Base-by-base conservation (phyloP, 1,139 yeast genomes). In the Debaryomycetaceae sp. region DNA sequence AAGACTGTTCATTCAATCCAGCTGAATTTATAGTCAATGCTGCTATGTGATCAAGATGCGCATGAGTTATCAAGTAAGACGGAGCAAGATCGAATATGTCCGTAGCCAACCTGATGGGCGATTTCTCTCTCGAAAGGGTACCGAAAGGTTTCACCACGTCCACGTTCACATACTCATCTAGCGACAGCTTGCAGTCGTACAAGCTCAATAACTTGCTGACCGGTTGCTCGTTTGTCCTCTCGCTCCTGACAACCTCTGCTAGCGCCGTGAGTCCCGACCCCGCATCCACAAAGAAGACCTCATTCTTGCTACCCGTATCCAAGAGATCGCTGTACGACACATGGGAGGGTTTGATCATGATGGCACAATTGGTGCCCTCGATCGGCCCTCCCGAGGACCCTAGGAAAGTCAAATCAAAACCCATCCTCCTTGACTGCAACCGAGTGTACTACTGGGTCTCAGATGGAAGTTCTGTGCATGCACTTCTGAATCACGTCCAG, bases 361-460 rank as follows among this genome's bases (percentile, higher is more conserved):
- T 76, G 5, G 88, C 74, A 50, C 91, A 86, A 4, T 85, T 85
- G 20, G 75, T 68, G 8, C 81, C 80, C 36, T 85, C 91, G 14
- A 81, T 59, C 0, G 95, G 95, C 5, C 96, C 96, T 5, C 96
- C 96, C 4, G 86, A 77, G 13, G 86, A 75, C 5, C 96, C 96
- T 46, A 85, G 63, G 38, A 84, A 76, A 1, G 87, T 81, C 35
- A 85, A 55, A 46, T 63, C 67, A 46, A 63, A 59, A 13, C 56
- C 51, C 62, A 58, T 58, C 11, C 8, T 27, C 11, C 31, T 7
- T 27, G 11, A 7, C 31, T 27, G 31, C 31, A 27, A 27, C 31
- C 31, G 4, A 27, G 31, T 2, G 31, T 27, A 11, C 31, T 27
- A 8, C 31, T 27, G 11, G 31, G 31, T 8, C 11, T 27, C 11